Evolutionary conservation across 1,284 basidiomycete species (phyloP), one percentile per base, ranked within the genome.

Genomic region (Ustilago curta): DNA sequence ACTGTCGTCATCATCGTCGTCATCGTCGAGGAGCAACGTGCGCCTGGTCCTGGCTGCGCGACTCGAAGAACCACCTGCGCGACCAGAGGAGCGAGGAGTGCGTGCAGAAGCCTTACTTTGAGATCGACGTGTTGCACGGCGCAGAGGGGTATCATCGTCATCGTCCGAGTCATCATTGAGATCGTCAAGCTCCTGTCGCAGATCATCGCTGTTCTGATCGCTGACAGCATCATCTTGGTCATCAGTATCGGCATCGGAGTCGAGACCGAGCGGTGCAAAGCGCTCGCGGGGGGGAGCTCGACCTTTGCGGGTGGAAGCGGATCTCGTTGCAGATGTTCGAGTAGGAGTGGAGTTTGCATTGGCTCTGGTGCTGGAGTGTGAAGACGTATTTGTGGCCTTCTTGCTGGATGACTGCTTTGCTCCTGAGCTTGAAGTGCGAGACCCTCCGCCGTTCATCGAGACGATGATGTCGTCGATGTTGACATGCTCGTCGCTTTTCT

Each of bases 391-490:
- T 5, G 63, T 12, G 29, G 23, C 40, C 16, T 55, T 58, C 8
- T 44, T 48, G 18, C 31, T 35, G 0, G 64, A 6, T 8, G 53
- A 0, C 16, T 51, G 31, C 29, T 42, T 51, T 4, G 52, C 16
- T 32, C 55, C 56, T n/a, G 49, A 44, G 7, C 29, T 25, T 2
- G 51, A 35, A 8, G 19, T 44, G 39, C 51, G 51, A 32, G 35
- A 54, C 9, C 50, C 50, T 6, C 50, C 59, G 14, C 58, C 62
- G n/a, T 71, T 66, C 40, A 62, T 71, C 39, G 62, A 57, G 27
- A 55, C 63, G 27, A 66, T 62, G 37, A 71, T 63, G 35, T 66
- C 70, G 47, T 67, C 64, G 51, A 66, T 52, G 31, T 57, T 54
- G n/a, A 59, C 39, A 14, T 50, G 49, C 11, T 60, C 44, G 16